A percentile compares a stretch with the other conserved stretches of the same genome.
phyloP scores from a whole-genome alignment of 495 filamentous ascomycete species.

The Hyaloscypha finlandica region DNA sequence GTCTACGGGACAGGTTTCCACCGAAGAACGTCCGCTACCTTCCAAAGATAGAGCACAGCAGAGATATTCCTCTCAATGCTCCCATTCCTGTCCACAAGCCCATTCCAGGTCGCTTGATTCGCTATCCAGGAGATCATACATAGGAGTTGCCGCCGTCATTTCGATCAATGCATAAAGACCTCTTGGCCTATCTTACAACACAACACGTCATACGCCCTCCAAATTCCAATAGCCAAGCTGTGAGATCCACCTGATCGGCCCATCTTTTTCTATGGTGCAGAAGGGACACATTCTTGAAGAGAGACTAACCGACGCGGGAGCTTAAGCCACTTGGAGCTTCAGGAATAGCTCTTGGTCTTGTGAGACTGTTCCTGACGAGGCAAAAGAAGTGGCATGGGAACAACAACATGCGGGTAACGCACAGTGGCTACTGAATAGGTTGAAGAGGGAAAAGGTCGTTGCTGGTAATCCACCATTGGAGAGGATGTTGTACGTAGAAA shows the following conservation, averaged over 20 bases:
- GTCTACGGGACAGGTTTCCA: neutral
- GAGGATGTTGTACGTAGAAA: too few species aligned
- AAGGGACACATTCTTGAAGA: too few species aligned
- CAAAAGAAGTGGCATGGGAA: too few species aligned
- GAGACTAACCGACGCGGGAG: too few species aligned
- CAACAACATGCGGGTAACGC: too few species aligned
- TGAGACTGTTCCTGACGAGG: too few species aligned
- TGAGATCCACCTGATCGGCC: neutral
- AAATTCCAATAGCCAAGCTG: neutral
- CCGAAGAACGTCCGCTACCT: constrained; percentile 19
- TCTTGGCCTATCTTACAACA: neutral
- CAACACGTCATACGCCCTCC: neutral
- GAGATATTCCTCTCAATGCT: neutral
- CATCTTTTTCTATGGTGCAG: neutral
- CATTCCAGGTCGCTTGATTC: neutral
- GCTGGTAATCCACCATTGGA: too few species aligned
- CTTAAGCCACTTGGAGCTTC: too few species aligned
- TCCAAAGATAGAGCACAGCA: neutral
- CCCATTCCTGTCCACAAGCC: neutral
- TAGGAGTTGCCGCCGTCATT: neutral
- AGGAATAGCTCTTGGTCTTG: too few species aligned
- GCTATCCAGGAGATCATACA: neutral
- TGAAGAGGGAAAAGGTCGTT: too few species aligned
- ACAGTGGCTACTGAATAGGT: too few species aligned
- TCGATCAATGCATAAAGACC: neutral